These are phyloP conservation scores for Salix viminalis DNA, from an alignment of 345 rosid species.

Conservation along the genomic window DNA sequence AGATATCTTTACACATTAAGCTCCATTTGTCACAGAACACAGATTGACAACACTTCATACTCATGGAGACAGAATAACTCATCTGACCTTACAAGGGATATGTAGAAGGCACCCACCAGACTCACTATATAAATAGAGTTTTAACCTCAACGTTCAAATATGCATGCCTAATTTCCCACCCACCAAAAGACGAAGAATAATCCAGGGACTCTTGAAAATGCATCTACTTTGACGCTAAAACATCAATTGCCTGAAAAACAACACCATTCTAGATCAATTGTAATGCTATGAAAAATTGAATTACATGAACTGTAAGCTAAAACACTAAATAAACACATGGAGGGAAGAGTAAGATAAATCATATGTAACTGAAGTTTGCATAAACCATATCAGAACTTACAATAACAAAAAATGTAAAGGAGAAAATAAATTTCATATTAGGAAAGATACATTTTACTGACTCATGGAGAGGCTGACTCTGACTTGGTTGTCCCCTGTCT, in stretches of 20 bases:
- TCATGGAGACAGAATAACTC: not conserved
- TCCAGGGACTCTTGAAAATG: not conserved
- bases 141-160: not conserved
- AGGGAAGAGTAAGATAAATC: not conserved
- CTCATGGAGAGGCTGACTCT: constrained; percentile 47
- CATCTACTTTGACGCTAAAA: not conserved
- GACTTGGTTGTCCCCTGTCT: constrained; percentile 45
- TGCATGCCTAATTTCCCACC: not conserved
- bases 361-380: not conserved
- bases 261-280: not conserved
- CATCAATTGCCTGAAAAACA: not conserved
- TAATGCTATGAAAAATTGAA: not conserved
- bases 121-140: not conserved
- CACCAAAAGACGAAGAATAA: not conserved
- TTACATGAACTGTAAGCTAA: not conserved
- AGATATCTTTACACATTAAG: not conserved
- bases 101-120: not conserved
- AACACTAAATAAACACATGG: not conserved
- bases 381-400: not conserved
- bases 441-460: not conserved
- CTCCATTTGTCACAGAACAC: not conserved
- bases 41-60: not conserved
- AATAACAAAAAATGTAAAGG: not conserved
- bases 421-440: not conserved
- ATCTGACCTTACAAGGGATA: not conserved